phyloP scores from a whole-genome alignment of 2,329 filamentous ascomycete species.

The Chrysosporium queenslandicum region DNA sequence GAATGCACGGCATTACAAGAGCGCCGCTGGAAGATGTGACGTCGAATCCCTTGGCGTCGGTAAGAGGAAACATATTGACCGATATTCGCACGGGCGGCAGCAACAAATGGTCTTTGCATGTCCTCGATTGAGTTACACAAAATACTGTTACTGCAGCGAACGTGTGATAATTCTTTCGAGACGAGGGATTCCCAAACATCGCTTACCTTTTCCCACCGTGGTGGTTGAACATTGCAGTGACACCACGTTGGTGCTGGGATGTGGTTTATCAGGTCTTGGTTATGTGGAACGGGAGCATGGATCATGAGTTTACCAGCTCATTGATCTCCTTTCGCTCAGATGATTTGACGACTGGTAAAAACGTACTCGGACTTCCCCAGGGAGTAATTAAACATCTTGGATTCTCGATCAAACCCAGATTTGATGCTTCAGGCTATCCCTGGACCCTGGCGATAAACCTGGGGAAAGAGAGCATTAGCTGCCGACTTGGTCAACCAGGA shows the following conservation, averaged over 20 bases:
- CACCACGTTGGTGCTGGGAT: conserved; percentile 11
- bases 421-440: not conserved
- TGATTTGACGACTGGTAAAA: not conserved
- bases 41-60: not conserved
- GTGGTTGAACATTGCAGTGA: conserved; percentile 9
- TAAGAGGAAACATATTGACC: not conserved
- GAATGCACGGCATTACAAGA: not conserved
- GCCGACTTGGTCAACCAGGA: not conserved
- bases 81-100: not conserved
- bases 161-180: no score
- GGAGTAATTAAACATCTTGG: not conserved
- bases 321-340: not conserved
- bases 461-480: not conserved
- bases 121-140: not conserved
- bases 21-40: not conserved
- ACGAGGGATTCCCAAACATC: not conserved
- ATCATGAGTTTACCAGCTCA: not conserved
- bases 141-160: not conserved
- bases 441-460: not conserved
- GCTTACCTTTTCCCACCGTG: conserved; percentile 11
- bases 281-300: not conserved
- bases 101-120: not conserved
- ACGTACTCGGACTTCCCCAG: not conserved
- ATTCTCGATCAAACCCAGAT: not conserved
- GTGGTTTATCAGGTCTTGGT: not conserved